A percentile compares a stretch with the other conserved stretches of the same genome.
phyloP scores from a whole-genome alignment of 345 rosid genomes.

The Salix viminalis region DNA sequence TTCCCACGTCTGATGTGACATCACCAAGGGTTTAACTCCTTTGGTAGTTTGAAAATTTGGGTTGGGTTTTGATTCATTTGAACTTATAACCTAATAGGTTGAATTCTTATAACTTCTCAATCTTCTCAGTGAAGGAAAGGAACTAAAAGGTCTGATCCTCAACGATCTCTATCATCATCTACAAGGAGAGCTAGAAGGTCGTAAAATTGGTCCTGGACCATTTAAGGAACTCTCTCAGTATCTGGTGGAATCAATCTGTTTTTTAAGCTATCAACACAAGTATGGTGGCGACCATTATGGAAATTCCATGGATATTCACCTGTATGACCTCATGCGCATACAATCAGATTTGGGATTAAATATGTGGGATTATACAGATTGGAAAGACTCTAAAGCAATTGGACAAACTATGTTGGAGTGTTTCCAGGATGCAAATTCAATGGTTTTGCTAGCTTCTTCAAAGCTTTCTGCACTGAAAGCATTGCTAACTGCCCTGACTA shows the following conservation, averaged over 20 bases:
- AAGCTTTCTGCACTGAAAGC: conserved; percentile 63
- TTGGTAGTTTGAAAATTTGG: background rate
- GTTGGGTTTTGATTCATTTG: background rate
- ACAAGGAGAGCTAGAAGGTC: conserved; percentile 87
- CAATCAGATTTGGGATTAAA: conserved; percentile 53
- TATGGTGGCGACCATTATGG: conserved; percentile 22
- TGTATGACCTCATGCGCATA: conserved; percentile 50
- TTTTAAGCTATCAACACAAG: conserved; percentile 47
- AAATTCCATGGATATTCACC: conserved; percentile 25
- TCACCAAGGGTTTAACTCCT: background rate
- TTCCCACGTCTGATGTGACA: background rate
- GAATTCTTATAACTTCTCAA: background rate
- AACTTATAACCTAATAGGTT: background rate
- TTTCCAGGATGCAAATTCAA: conserved; percentile 62
- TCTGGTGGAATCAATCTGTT: conserved; percentile 52
- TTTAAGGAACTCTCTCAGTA: conserved; percentile 76
- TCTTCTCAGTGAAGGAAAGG: conserved; percentile 65
- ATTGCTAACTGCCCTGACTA: conserved; percentile 49
- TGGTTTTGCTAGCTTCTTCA: conserved; percentile 58
- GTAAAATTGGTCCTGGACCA: conserved; percentile 70
- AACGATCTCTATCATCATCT: conserved; percentile 75
- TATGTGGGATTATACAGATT: conserved; percentile 72
- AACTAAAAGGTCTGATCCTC: conserved; percentile 57
- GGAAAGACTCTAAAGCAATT: conserved; percentile 61
- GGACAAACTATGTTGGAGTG: conserved; percentile 58